Evolutionary conservation across 495 filamentous ascomycete genomes (phyloP).

Genomic region (Bryoglossum gracile): DNA sequence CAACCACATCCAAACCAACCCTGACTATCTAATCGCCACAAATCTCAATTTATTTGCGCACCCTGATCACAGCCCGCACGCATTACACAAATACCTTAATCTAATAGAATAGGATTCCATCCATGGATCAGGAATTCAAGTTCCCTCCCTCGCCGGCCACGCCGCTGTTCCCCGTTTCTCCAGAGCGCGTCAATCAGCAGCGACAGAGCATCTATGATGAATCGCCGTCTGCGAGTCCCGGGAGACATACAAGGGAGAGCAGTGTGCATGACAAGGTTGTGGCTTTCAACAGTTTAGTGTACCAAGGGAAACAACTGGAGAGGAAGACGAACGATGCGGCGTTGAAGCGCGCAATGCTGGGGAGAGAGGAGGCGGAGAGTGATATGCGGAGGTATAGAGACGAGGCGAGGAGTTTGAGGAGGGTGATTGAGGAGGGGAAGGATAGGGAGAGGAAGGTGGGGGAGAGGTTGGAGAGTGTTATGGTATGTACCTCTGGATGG

Average conservation of each 20-base stretch:
- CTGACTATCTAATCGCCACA: too few relatives aligned
- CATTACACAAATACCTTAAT: background rate
- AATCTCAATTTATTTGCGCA: too few relatives aligned
- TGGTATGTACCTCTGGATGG: slow-evolving; percentile 41
- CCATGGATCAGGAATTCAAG: slow-evolving; percentile 20
- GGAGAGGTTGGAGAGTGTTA: slow-evolving; percentile 67
- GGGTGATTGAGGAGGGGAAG: slow-evolving; percentile 60
- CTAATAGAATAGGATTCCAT: too few relatives aligned
- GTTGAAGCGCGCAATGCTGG: slow-evolving; percentile 71
- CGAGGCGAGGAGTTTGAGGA: slow-evolving; percentile 44
- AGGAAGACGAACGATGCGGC: slow-evolving; percentile 61
- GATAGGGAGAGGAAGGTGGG: slow-evolving; percentile 66
- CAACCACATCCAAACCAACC: too few relatives aligned
- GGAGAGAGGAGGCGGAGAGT: slow-evolving; percentile 74
- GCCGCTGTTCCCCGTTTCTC: slow-evolving; percentile 63
- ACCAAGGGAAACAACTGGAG: slow-evolving; percentile 53
- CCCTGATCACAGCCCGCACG: background rate
- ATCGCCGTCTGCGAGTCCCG: slow-evolving; percentile 4
- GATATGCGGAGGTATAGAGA: slow-evolving; percentile 56
- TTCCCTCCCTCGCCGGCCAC: slow-evolving; percentile 39
- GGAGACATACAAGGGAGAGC: slow-evolving; percentile 49
- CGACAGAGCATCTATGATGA: slow-evolving; percentile 27
- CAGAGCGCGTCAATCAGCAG: slow-evolving; percentile 75
- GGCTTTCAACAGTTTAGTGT: slow-evolving; percentile 67
- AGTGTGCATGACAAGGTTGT: slow-evolving; percentile 78